Evolutionary conservation across 2,329 filamentous ascomycete genomes (phyloP).

Genomic region (Hymenoscyphus albidus): DNA sequence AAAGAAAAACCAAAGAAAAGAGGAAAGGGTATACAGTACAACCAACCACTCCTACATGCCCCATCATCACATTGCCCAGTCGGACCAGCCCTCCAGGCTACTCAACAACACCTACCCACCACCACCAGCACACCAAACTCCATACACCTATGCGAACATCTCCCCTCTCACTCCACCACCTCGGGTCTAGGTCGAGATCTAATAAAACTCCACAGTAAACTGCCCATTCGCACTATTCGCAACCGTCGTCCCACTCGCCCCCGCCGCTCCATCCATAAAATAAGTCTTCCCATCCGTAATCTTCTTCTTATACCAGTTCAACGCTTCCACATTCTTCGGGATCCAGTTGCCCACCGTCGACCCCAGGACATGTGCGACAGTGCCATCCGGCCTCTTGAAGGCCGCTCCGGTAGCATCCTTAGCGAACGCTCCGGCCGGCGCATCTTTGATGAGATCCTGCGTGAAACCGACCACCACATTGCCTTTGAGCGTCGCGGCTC

Average conservation of each 20-base stretch:
- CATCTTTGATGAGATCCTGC: constrained; percentile 35
- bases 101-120: no score
- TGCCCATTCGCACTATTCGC: neutral
- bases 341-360: neutral
- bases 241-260: neutral
- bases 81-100: no score
- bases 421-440: constrained; percentile 33
- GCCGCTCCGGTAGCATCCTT: constrained; percentile 26
- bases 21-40: no score
- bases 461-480: constrained; percentile 31
- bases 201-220: neutral
- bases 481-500: constrained; percentile 37
- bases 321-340: neutral
- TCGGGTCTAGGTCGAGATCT: neutral
- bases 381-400: neutral
- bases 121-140: no score
- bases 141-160: no score
- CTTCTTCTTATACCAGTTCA: neutral
- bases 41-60: no score
- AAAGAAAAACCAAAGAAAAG: no score
- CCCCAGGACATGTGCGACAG: neutral
- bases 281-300: neutral
- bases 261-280: neutral
- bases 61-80: no score
- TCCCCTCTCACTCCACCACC: no score